Evolutionary conservation across 2,329 filamentous ascomycete genomes (phyloP).

Genomic region (Aspergillus terreus): DNA sequence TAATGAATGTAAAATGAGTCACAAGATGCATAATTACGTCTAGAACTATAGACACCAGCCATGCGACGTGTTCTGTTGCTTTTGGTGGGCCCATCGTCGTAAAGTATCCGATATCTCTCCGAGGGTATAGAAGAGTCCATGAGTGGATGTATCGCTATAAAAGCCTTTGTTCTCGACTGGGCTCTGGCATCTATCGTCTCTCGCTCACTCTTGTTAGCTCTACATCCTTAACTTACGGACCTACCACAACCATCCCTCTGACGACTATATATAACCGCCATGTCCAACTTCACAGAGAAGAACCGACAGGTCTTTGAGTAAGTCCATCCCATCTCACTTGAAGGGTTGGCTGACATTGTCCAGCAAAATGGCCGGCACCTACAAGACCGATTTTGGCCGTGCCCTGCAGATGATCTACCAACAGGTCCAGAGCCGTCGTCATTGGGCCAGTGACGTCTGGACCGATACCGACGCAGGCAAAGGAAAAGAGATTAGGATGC

Average conservation of each 20-base stretch:
- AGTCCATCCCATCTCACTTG: constrained; percentile 11
- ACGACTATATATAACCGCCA: constrained; percentile 9
- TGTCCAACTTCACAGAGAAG: constrained; percentile 33
- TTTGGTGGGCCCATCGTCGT: background rate
- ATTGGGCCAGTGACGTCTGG: constrained; percentile 62
- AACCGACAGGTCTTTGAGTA: constrained; percentile 42
- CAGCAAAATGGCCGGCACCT: constrained; percentile 52
- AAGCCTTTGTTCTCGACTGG: background rate
- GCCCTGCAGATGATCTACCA: constrained; percentile 53
- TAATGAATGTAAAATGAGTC: background rate
- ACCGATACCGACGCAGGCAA: constrained; percentile 27
- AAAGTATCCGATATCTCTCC: constrained; percentile 34
- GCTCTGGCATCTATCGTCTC: background rate
- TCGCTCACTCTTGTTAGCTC: background rate
- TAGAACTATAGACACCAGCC: background rate
- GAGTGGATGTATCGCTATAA: constrained; percentile 3
- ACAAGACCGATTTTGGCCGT: constrained; percentile 56
- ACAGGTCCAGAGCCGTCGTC: constrained; percentile 51
- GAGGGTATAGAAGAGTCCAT: constrained; percentile 9
- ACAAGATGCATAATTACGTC: background rate
- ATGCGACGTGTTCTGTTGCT: background rate
- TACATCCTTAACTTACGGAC: background rate
- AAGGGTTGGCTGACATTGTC: constrained; percentile 1
- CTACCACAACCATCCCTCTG: background rate
- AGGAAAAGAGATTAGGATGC: constrained; percentile 45